Conservation (phyloP, 2,329 filamentous ascomycete genomes). For the Pseudogymnoascus sp. region DNA sequence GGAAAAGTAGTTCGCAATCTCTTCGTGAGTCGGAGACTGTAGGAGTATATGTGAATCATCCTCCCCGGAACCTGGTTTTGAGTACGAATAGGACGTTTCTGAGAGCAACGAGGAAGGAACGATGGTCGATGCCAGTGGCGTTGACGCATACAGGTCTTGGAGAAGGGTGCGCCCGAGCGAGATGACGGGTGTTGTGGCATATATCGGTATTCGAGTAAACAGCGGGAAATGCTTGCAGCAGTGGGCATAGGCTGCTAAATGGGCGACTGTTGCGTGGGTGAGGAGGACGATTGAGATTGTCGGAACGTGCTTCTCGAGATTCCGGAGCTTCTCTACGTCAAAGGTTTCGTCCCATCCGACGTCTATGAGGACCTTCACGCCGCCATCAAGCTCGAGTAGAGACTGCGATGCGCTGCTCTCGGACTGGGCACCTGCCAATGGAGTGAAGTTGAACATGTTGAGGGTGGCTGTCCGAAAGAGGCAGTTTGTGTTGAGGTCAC, state of each 20-base stretch:
- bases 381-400: constrained; percentile 92
- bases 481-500: not conserved
- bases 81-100: constrained; percentile 48
- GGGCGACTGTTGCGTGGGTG: constrained; percentile 84
- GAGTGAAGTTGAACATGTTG: constrained; percentile 91
- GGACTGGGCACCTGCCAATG: constrained; percentile 83
- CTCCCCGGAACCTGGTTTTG: constrained; percentile 40
- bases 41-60: constrained; percentile 46
- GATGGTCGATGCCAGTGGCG: constrained; percentile 77
- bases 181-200: constrained; percentile 89
- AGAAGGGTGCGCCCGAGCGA: constrained; percentile 83
- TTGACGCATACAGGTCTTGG: constrained; percentile 86
- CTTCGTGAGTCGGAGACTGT: constrained; percentile 69
- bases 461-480: not conserved
- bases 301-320: constrained; percentile 88
- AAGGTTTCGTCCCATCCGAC: constrained; percentile 95
- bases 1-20: constrained; percentile 88
- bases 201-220: constrained; percentile 87
- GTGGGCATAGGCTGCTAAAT: constrained; percentile 88
- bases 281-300: constrained; percentile 89
- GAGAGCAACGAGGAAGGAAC: constrained; percentile 67
- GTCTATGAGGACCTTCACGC: constrained; percentile 89
- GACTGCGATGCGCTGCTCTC: constrained; percentile 84
- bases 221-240: constrained; percentile 94
- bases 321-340: constrained; percentile 69